Percentiles rank a stretch among this genome's conserved stretches.
Conservation (phyloP, 257 asterid genomes). For the Primulina huaijiensis region DNA sequence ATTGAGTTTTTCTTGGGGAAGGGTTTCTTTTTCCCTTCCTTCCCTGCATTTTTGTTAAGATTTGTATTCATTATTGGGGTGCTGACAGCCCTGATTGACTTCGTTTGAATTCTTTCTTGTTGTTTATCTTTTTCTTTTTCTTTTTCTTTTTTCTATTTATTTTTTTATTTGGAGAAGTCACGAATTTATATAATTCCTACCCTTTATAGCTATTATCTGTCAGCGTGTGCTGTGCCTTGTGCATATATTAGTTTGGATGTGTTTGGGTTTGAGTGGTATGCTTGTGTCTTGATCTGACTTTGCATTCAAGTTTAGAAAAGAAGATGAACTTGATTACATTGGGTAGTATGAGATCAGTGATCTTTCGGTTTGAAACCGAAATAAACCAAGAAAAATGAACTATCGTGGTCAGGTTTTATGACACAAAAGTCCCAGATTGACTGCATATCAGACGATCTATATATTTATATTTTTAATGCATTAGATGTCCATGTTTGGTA, state of each 20-base stretch:
- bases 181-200: background rate
- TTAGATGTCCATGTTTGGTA: background rate
- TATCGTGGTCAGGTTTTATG: constrained; percentile 17
- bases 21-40: background rate
- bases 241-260: background rate
- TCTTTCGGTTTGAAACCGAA: constrained; percentile 5
- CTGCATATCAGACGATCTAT: too few species aligned
- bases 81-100: constrained; percentile 17
- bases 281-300: constrained; percentile 21
- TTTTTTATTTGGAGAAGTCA: background rate
- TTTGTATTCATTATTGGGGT: constrained; percentile 14
- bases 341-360: constrained; percentile 1
- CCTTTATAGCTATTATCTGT: background rate
- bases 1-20: constrained; percentile 11
- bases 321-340: constrained; percentile 10
- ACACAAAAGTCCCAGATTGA: background rate
- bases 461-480: background rate
- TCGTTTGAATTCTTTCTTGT: constrained; percentile 4
- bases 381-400: constrained; percentile 7
- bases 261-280: constrained; percentile 4
- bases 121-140: background rate
- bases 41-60: background rate
- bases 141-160: background rate
- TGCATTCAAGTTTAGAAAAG: constrained; percentile 8
- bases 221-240: background rate